Evolutionary conservation across 257 asterid species (phyloP).

Genomic region (Vinca minor): DNA sequence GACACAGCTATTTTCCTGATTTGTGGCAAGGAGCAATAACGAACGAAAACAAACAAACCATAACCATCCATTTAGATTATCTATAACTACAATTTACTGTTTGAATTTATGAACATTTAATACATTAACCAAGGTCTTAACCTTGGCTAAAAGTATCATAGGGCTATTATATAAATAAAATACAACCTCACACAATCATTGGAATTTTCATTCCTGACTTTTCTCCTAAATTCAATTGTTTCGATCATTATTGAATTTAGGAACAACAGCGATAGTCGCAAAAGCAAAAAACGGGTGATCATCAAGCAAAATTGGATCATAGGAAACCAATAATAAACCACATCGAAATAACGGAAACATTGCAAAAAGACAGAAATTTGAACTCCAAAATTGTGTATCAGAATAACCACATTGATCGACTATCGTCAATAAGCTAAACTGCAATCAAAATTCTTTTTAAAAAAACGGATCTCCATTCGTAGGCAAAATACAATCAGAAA

Average conservation of each 20-base stretch:
- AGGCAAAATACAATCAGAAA: not conserved
- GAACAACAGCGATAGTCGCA: no score
- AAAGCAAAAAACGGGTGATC: no score
- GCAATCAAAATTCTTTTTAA: no score
- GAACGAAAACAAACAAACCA: no score
- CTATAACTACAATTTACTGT: not conserved
- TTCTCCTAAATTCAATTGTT: not conserved
- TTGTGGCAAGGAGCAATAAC: not conserved
- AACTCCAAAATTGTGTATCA: not conserved
- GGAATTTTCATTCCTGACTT: not conserved
- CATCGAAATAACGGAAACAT: not conserved
- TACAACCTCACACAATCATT: not conserved
- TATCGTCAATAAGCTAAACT: not conserved
- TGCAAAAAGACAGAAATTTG: not conserved
- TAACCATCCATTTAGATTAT: not conserved
- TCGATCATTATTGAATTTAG: no score
- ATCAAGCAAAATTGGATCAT: slow-evolving; percentile 1
- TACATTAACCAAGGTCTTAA: slow-evolving; percentile 3
- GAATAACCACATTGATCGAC: not conserved
- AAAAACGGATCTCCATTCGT: not conserved
- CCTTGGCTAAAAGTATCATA: not conserved
- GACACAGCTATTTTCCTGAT: not conserved
- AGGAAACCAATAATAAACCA: not conserved
- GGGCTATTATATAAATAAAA: not conserved
- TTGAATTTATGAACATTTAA: not conserved